Conservation (phyloP, 768 basidiomycete species). For the Rhodotorula taiwanensis region DNA sequence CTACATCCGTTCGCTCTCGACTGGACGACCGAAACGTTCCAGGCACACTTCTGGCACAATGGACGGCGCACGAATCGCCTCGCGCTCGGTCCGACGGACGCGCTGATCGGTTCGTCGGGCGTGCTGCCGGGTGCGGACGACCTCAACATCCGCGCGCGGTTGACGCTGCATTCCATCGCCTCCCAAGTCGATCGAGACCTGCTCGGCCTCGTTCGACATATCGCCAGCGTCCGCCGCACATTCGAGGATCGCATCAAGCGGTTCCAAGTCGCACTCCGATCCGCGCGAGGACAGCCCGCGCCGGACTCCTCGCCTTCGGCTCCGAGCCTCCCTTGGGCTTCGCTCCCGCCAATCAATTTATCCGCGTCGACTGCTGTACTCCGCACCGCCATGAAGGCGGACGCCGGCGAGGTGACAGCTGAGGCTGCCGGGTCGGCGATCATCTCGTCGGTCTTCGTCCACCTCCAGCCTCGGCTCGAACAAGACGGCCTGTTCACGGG, state of each 20-base stretch:
- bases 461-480: not conserved
- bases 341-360: not conserved
- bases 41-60: slow-evolving; percentile 5
- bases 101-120: not conserved
- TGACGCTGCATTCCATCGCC: slow-evolving; percentile 1
- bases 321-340: not conserved
- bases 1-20: not conserved
- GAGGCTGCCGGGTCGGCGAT: not conserved
- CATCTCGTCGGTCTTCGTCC: not conserved
- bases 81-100: slow-evolving; percentile 10
- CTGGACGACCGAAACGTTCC: not conserved
- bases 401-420: slow-evolving; percentile 9
- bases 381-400: not conserved
- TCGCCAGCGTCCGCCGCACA: slow-evolving; percentile 22
- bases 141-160: not conserved
- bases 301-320: not conserved
- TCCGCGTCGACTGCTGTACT: not conserved
- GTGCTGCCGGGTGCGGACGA: not conserved
- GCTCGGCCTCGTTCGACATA: slow-evolving; percentile 32
- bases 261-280: too few species aligned
- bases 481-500: not conserved
- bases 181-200: slow-evolving; percentile 28
- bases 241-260: slow-evolving; percentile 31
- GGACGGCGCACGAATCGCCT: slow-evolving; percentile 5
- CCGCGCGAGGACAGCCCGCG: too few species aligned